Evolutionary conservation across 1,284 basidiomycete genomes (phyloP).

Genomic region (Rhizoctonia solani): DNA sequence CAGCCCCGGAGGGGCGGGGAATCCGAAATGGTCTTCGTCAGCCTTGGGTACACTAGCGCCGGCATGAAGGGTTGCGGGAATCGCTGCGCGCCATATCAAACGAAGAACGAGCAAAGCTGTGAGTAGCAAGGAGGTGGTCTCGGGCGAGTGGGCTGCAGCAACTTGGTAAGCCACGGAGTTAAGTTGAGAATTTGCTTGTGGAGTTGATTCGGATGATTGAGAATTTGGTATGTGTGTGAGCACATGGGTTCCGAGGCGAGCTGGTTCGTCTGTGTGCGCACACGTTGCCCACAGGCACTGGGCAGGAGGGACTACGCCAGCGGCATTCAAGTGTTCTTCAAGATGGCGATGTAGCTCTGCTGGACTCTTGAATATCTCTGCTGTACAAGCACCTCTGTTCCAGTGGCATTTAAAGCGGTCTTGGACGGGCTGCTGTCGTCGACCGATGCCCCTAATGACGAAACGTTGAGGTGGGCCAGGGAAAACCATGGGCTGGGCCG

Average conservation of each 20-base stretch:
- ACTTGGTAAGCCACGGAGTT: constrained; percentile 60
- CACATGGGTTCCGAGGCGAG: constrained; percentile 62
- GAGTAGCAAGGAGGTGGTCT: constrained; percentile 56
- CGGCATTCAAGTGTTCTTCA: constrained; percentile 50
- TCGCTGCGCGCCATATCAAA: constrained; percentile 72
- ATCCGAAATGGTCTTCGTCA: constrained; percentile 80
- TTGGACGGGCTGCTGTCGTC: constrained; percentile 58
- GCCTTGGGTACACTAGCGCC: constrained; percentile 61
- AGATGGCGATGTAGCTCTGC: constrained; percentile 71
- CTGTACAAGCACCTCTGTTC: constrained; percentile 61
- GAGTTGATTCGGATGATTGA: constrained; percentile 66
- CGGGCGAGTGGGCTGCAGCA: constrained; percentile 66
- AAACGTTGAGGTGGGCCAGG: constrained; percentile 70
- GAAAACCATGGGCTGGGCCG: constrained; percentile 81
- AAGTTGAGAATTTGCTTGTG: constrained; percentile 63
- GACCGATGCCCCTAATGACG: constrained; percentile 76
- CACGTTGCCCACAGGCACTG: constrained; percentile 71
- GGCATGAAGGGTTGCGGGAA: constrained; percentile 59
- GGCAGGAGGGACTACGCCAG: constrained; percentile 51
- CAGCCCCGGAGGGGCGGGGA: constrained; percentile 54
- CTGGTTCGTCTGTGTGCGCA: constrained; percentile 51
- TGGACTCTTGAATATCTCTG: constrained; percentile 54
- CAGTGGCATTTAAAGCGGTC: constrained; percentile 69
- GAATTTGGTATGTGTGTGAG: constrained; percentile 70
- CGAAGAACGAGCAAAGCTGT: constrained; percentile 75